Evolutionary conservation across 192 early-diverging fungal species (phyloP).

Genomic region (Backusella sp.): DNA sequence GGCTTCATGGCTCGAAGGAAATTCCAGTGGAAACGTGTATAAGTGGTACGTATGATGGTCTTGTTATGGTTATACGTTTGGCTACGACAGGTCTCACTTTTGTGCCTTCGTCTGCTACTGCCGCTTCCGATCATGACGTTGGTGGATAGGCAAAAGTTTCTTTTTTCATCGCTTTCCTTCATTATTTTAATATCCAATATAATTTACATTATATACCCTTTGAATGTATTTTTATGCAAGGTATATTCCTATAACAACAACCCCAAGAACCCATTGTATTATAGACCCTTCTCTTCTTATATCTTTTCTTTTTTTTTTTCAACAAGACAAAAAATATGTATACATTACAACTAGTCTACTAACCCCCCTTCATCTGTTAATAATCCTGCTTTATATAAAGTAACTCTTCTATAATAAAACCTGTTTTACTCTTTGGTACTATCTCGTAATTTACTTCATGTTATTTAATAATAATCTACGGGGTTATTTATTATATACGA

Average conservation of each 20-base stretch:
- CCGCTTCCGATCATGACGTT: neutral
- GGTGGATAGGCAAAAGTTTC: neutral
- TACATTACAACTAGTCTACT: neutral
- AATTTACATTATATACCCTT: neutral
- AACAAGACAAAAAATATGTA: neutral
- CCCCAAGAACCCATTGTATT: neutral
- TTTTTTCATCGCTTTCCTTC: neutral
- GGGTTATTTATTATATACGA: no score
- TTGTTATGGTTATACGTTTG: slow-evolving; percentile 25
- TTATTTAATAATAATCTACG: neutral
- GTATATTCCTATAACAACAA: neutral
- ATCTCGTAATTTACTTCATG: neutral
- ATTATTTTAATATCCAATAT: neutral
- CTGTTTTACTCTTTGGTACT: neutral
- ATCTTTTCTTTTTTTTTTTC: neutral
- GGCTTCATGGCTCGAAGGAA: neutral
- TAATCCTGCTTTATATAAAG: neutral
- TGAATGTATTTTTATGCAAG: neutral
- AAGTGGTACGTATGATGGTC: slow-evolving; percentile 11
- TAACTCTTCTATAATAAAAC: neutral
- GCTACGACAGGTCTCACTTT: neutral
- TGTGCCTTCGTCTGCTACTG: neutral
- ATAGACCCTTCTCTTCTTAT: neutral
- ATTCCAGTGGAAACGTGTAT: slow-evolving; percentile 16
- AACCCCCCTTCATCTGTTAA: neutral